Evolutionary conservation across 2,329 filamentous ascomycete genomes (phyloP), one percentile per base, ranked within the genome.

Genomic region (Chaetothyriales sp.): DNA sequence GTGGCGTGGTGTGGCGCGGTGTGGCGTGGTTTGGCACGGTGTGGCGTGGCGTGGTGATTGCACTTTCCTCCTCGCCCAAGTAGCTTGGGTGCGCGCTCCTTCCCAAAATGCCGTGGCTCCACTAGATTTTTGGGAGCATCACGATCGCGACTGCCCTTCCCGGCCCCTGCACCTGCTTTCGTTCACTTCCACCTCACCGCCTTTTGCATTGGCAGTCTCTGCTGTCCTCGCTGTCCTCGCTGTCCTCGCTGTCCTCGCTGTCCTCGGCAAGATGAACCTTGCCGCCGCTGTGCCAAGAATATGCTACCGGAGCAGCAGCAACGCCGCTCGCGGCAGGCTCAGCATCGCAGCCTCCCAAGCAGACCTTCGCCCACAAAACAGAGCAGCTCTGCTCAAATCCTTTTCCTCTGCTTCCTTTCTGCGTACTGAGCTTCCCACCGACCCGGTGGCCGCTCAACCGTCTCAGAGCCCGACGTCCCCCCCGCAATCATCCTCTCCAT

Each of bases 111-210:
- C 10, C 15, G 33, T 15, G 33, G 33, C 33, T 40, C 33, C 33
- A 40, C 33, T 40, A 15, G 15, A 40, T 15, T 9, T 40, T 40
- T 40, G 2, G 7, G 15, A 40, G 22, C 22, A 40, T 40, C 33
- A 40, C 46, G 5, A 49, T 43, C 33, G 49, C 20, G 40, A 52
- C 19, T 40, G 18, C 40, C 46, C 18, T 19, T 43, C 22, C 37
- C 46, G 5, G 44, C 46, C 15, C n/a, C 45, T 4, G 20, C 45
- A 22, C 44, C 46, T 46, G 33, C 29, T 51, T 43, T 25, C 46
- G 49, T 37, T 46, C 18, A 43, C 49, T 44, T 49, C 46, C 9
- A 52, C 7, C 40, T 44, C 46, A 13, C 18, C 22, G 45, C 37
- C 50, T 37, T 18, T 44, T 15, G 5, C 44, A 18, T 51, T 19